These are phyloP conservation scores for Kluyveromyces lactis DNA, from an alignment of 805 yeast species.

Conservation along the genomic window DNA sequence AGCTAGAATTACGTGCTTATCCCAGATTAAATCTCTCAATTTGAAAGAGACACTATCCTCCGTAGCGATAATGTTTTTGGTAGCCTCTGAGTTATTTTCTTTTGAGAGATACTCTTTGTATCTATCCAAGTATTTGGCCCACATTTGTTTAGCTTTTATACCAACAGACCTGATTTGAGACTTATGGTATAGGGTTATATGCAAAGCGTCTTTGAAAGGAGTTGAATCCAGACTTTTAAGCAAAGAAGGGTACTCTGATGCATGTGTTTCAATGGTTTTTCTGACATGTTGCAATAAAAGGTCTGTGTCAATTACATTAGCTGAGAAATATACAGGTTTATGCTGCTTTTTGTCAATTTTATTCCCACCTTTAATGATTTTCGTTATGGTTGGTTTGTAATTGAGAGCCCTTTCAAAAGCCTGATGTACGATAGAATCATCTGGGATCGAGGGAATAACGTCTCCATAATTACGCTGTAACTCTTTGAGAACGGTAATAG, in stretches of 20 bases:
- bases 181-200: conserved; percentile 57
- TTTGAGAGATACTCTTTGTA: conserved; percentile 13
- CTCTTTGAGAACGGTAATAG: conserved; percentile 33
- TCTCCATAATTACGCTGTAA: conserved; percentile 38
- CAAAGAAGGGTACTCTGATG: neutral
- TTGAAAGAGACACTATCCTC: conserved; percentile 32
- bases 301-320: conserved; percentile 22
- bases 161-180: conserved; percentile 26
- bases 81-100: neutral
- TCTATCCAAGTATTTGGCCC: conserved; percentile 21
- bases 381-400: conserved; percentile 46
- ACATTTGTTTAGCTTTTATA: conserved; percentile 17
- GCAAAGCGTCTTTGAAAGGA: conserved; percentile 35
- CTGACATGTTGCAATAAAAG: neutral
- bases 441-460: conserved; percentile 34
- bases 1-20: conserved; percentile 45
- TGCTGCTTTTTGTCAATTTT: conserved; percentile 7
- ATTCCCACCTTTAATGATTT: conserved; percentile 20
- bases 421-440: conserved; percentile 31
- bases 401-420: conserved; percentile 48
- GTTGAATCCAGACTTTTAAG: neutral
- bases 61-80: conserved; percentile 8
- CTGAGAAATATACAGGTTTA: conserved; percentile 40
- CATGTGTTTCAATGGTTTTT: neutral
- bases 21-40: conserved; percentile 41